Evolutionary conservation across 208 protist species (phyloP).

Genomic region (Porcisia deanei): DNA sequence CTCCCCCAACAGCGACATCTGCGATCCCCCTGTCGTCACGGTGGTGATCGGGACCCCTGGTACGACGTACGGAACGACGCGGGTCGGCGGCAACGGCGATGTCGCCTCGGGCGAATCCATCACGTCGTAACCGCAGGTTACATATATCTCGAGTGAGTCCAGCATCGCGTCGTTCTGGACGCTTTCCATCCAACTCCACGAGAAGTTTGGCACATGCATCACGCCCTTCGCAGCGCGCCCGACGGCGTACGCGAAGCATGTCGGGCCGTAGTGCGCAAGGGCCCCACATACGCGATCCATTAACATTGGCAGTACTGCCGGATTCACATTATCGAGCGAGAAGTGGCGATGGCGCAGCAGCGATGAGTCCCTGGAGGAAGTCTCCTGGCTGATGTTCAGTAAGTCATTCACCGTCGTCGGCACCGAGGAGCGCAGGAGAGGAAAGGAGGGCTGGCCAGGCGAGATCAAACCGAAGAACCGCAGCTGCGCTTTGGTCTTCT

Average conservation of each 20-base stretch:
- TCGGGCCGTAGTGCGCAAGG: constrained; percentile 48
- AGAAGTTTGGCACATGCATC: constrained; percentile 47
- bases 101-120: constrained; percentile 19
- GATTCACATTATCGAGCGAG: constrained; percentile 60
- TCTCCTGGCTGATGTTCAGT: constrained; percentile 23
- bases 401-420: constrained; percentile 28
- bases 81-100: constrained; percentile 31
- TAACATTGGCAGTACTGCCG: constrained; percentile 61
- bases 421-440: constrained; percentile 34
- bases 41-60: constrained; percentile 53
- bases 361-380: constrained; percentile 50
- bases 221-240: constrained; percentile 7
- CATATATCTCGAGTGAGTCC: constrained; percentile 61
- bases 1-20: constrained; percentile 57
- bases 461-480: constrained; percentile 39
- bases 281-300: constrained; percentile 67
- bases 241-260: constrained; percentile 29
- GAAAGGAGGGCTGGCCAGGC: constrained; percentile 12
- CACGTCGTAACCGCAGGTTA: constrained; percentile 66
- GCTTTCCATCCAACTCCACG: constrained; percentile 77
- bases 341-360: constrained; percentile 61
- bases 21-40: constrained; percentile 49
- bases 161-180: constrained; percentile 63
- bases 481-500: constrained; percentile 58
- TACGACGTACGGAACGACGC: constrained; percentile 50